Evolutionary conservation across 768 basidiomycete species (phyloP).

Genomic region (Pholiota molesta): DNA sequence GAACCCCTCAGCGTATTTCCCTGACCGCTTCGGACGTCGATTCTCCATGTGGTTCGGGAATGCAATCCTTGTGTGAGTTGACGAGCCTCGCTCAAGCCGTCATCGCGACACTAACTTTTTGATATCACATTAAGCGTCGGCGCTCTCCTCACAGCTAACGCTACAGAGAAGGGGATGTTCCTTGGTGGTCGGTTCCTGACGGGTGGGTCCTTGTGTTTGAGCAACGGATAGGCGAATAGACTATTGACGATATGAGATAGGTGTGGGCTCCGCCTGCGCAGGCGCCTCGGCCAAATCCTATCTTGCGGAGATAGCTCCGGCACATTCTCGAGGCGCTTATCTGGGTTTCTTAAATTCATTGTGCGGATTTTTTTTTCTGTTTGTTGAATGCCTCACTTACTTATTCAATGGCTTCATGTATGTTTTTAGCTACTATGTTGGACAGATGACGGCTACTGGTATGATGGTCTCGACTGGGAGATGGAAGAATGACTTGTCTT

Average conservation of each 20-base stretch:
- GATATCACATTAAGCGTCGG: conserved; percentile 37
- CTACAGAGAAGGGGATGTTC: conserved; percentile 43
- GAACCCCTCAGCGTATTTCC: conserved; percentile 40
- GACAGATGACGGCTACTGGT: conserved; percentile 56
- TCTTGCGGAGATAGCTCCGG: conserved; percentile 52
- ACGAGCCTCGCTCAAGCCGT: too few species aligned
- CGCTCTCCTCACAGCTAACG: conserved; percentile 51
- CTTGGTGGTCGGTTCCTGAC: conserved; percentile 55
- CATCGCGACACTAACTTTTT: too few species aligned
- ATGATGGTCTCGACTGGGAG: conserved; percentile 57
- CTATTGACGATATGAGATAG: conserved; percentile 21
- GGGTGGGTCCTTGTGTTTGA: conserved; percentile 30
- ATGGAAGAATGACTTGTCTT: conserved; percentile 43
- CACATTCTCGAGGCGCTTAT: conserved; percentile 50
- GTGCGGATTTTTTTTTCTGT: conserved; percentile 26
- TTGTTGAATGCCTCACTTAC: not conserved
- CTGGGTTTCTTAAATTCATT: conserved; percentile 57
- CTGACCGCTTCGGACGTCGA: conserved; percentile 52
- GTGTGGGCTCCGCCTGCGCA: conserved; percentile 46
- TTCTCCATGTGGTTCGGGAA: conserved; percentile 55
- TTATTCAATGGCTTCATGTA: not conserved
- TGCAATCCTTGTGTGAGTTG: conserved; percentile 45
- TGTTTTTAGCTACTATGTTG: conserved; percentile 48
- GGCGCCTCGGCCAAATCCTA: conserved; percentile 53
- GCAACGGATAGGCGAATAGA: not conserved